These are phyloP conservation scores for Pythium rhizo-oryzae DNA, from an alignment of 352 stramenopile genomes.

Conservation along the genomic window DNA sequence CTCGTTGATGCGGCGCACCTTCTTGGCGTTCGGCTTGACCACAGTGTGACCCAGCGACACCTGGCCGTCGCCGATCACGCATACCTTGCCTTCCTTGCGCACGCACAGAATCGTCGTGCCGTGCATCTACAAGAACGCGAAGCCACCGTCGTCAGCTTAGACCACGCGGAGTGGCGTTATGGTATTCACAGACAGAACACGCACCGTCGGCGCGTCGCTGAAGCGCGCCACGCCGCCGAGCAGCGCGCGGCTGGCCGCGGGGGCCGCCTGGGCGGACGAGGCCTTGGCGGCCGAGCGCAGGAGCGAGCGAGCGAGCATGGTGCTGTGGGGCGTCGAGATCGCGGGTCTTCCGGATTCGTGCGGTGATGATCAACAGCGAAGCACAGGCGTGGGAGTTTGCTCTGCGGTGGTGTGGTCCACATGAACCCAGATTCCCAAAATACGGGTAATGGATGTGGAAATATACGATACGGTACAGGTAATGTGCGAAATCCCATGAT, in stretches of 20 bases:
- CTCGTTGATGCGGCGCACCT: constrained; percentile 96
- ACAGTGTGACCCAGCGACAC: constrained; percentile 95
- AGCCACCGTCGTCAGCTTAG: no score
- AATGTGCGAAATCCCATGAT: constrained; percentile 5
- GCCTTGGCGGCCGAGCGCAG: constrained; percentile 37
- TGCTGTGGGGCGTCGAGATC: neutral
- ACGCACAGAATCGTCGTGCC: constrained; percentile 99
- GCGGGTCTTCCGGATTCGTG: constrained; percentile 5
- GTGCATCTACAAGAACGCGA: constrained; percentile 85
- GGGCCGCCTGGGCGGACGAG: constrained; percentile 13
- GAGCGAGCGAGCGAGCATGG: constrained; percentile 71
- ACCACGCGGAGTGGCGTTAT: no score
- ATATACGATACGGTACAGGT: no score
- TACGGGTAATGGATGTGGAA: constrained; percentile 5
- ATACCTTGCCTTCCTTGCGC: constrained; percentile 97
- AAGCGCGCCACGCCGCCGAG: constrained; percentile 42
- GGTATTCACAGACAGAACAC: neutral
- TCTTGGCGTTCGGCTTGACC: constrained; percentile 98
- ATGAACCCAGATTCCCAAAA: neutral
- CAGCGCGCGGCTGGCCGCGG: constrained; percentile 25
- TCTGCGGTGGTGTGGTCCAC: constrained; percentile 13
- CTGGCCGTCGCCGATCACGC: constrained; percentile 98
- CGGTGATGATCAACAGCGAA: constrained; percentile 27
- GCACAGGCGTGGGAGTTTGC: neutral
- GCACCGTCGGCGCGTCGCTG: constrained; percentile 57